These are phyloP conservation scores for Peronospora farinosa DNA, from an alignment of 352 stramenopile species.

Conservation along the genomic window DNA sequence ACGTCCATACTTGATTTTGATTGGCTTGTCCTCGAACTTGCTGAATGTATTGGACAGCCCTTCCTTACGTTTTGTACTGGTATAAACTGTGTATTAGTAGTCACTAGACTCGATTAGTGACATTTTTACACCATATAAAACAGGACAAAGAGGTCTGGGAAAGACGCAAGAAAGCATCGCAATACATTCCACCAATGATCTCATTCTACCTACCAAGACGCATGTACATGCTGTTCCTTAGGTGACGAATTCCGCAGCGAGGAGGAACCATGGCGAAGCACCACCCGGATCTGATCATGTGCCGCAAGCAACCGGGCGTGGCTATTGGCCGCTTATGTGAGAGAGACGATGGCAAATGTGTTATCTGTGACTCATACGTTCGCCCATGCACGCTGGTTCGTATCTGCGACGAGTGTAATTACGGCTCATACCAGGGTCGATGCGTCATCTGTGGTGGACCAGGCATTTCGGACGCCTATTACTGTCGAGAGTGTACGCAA, in stretches of 20 bases:
- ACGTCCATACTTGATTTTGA: background rate
- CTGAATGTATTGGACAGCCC: conserved; percentile 5
- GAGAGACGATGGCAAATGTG: conserved; percentile 99
- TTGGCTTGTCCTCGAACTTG: conserved; percentile 3
- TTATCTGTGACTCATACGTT: conserved; percentile 99
- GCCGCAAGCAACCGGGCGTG: conserved; percentile 98
- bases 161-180: no score
- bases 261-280: conserved; percentile 94
- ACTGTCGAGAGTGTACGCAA: conserved; percentile 98
- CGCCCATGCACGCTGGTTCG: conserved; percentile 94
- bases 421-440: conserved; percentile 93
- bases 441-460: conserved; percentile 97
- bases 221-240: background rate
- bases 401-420: conserved; percentile 99
- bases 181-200: conserved; percentile 3
- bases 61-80: background rate
- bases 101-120: no score
- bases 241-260: background rate
- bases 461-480: conserved; percentile 99
- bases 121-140: no score
- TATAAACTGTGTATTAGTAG: no score
- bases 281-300: conserved; percentile 99
- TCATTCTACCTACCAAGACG: background rate
- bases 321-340: conserved; percentile 96
- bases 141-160: no score